Conservation (phyloP, 495 filamentous ascomycete species). For the Xylaria nigripes region DNA sequence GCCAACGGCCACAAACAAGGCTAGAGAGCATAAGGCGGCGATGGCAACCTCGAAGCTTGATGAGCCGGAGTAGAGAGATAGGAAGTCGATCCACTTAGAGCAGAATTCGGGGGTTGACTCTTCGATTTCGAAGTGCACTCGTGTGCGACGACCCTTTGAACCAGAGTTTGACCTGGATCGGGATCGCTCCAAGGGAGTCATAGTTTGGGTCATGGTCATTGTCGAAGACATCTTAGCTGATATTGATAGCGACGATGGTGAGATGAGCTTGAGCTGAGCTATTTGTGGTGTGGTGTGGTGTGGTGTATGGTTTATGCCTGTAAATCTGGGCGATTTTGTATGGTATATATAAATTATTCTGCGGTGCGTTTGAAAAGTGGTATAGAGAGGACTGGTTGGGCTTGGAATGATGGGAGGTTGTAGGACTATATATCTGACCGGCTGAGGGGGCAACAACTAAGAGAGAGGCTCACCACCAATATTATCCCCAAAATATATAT, state of each 20-base stretch:
- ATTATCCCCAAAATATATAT: neutral
- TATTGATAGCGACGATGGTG: neutral
- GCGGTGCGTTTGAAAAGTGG: neutral
- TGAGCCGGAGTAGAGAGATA: slow-evolving; percentile 13
- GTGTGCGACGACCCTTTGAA: slow-evolving; percentile 8
- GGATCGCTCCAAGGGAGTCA: slow-evolving; percentile 2
- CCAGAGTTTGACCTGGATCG: slow-evolving; percentile 11
- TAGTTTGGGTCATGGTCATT: slow-evolving; percentile 11
- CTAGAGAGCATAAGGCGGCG: slow-evolving; percentile 12
- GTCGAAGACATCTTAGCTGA: slow-evolving; percentile 8
- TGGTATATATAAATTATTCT: neutral
- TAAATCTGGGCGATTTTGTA: neutral
- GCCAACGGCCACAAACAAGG: slow-evolving; percentile 3
- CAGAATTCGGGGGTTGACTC: slow-evolving; percentile 8
- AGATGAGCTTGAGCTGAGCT: neutral
- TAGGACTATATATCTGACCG: slow-evolving; percentile 10
- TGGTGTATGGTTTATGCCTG: neutral
- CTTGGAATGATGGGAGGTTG: neutral
- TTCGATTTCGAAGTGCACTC: slow-evolving; percentile 12
- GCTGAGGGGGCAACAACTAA: slow-evolving; percentile 1
- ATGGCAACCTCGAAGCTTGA: slow-evolving; percentile 14
- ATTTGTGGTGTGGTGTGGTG: neutral
- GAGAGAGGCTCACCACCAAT: slow-evolving; percentile 1
- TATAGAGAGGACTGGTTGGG: neutral
- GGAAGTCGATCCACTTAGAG: slow-evolving; percentile 11